Evolutionary conservation across 352 stramenopile genomes (phyloP), one percentile per base, ranked within the genome.

Genomic region (Phytophthora megakarya): DNA sequence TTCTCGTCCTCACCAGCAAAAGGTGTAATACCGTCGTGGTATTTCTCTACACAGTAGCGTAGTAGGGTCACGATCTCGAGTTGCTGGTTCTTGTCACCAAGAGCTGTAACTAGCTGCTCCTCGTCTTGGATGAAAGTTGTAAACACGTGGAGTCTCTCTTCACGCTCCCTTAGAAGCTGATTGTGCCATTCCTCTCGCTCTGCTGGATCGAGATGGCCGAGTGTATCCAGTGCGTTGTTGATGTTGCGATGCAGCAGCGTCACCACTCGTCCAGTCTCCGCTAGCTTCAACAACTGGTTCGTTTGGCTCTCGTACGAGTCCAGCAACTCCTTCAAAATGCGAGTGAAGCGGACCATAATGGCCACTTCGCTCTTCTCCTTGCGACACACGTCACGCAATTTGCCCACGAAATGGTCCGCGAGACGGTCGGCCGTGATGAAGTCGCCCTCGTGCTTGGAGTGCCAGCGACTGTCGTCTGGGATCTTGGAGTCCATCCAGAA

Each of bases 401-500:
- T 65, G 9, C 58, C 63, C 12, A 71, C 63, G 28, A 71, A 71
- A 30, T 71, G 63, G 30, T 71, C 63, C 16, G 63, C 63, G 26
- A 71, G 28, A 11, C 63, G 63, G 42, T 71, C 63, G 7, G 30
- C 3, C 2, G 63, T 71, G n/a, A n/a, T 23, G 32, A 67, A 60
- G 16, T 61, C 48, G 8, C 48, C 63, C 26, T 53, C 30, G 56
- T 62, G 63, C 40, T 67, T 71, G 48, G 63, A 67, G 28, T 71
- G 63, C 56, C 56, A 71, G 56, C 63, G 63, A 56, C 58, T 71
- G 26, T 71, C 63, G 3, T 67, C 63, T 9, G 63, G 47, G 32
- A 71, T 71, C 56, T 71, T 71, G 16, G 56, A 67, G 56, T 71
- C 63, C 63, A 71, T 71, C 63, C 63, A 71, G 56, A 71, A 71